Evolutionary conservation across 768 basidiomycete species (phyloP).

Genomic region (Tricholoma flavovirens): DNA sequence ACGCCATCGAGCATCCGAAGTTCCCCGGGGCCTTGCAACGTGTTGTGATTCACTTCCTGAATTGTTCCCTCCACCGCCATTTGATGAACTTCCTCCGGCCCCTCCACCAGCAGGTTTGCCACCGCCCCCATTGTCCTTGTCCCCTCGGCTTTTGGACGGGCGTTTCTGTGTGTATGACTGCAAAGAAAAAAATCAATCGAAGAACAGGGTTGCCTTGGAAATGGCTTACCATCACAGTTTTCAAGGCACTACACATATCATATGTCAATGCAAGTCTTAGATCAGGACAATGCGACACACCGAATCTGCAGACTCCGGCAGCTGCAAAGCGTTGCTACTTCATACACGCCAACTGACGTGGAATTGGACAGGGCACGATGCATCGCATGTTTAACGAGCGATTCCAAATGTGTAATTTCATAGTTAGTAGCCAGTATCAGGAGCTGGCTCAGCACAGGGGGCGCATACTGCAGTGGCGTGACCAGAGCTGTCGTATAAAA

Average conservation of each 20-base stretch:
- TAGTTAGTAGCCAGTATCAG: conserved; percentile 83
- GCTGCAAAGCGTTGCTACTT: conserved; percentile 88
- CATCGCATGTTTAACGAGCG: conserved; percentile 90
- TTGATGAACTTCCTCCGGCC: conserved; percentile 26
- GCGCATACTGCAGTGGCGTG: conserved; percentile 88
- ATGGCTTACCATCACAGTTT: conserved; percentile 71
- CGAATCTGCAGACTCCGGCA: conserved; percentile 87
- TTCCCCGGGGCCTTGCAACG: conserved; percentile 57
- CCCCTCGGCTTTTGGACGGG: conserved; percentile 50
- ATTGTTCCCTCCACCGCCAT: conserved; percentile 22
- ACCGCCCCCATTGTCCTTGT: conserved; percentile 32
- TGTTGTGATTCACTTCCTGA: conserved; percentile 26
- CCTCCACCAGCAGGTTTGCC: conserved; percentile 30
- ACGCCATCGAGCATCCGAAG: conserved; percentile 63
- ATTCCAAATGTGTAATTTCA: conserved; percentile 65
- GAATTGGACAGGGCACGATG: conserved; percentile 80
- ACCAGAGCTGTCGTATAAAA: conserved; percentile 83
- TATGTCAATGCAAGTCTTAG: conserved; percentile 13
- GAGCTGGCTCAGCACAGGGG: conserved; percentile 83
- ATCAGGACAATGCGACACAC: conserved; percentile 34
- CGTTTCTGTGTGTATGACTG: conserved; percentile 79
- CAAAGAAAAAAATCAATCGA: conserved; percentile 9
- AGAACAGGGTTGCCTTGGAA: background rate
- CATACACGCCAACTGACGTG: conserved; percentile 88
- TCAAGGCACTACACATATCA: conserved; percentile 50